These are phyloP conservation scores for Casuarina equisetifolia DNA, from an alignment of 306 rosid genomes.

Conservation along the genomic window DNA sequence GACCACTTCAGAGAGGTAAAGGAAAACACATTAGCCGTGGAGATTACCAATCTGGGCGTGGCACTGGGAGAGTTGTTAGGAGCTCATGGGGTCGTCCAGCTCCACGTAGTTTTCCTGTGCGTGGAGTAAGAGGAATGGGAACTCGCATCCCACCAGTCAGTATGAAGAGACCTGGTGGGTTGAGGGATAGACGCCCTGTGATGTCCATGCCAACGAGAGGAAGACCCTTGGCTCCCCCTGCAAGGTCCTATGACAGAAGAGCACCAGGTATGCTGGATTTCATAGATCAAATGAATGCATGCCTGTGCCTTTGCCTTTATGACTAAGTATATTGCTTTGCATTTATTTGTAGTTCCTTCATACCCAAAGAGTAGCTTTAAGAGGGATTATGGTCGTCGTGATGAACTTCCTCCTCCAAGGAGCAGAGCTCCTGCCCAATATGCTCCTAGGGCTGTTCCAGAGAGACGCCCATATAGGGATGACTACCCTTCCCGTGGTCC, in stretches of 20 bases:
- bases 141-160: slow-evolving; percentile 62
- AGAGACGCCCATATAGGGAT: slow-evolving; percentile 78
- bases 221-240: slow-evolving; percentile 70
- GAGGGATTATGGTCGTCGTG: slow-evolving; percentile 80
- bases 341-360: slow-evolving; percentile 50
- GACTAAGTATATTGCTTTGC: background rate
- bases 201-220: slow-evolving; percentile 63
- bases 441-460: slow-evolving; percentile 71
- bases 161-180: slow-evolving; percentile 58
- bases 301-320: slow-evolving; percentile 4
- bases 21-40: slow-evolving; percentile 76
- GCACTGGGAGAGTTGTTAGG: slow-evolving; percentile 50
- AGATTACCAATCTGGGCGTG: slow-evolving; percentile 62
- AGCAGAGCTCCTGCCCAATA: slow-evolving; percentile 70
- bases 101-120: slow-evolving; percentile 61
- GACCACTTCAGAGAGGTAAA: slow-evolving; percentile 94
- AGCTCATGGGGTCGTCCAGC: slow-evolving; percentile 81
- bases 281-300: background rate
- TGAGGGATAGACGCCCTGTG: slow-evolving; percentile 81
- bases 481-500: slow-evolving; percentile 68
- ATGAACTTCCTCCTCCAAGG: slow-evolving; percentile 87
- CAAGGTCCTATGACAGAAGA: slow-evolving; percentile 84
- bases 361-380: slow-evolving; percentile 76
- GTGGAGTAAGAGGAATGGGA: slow-evolving; percentile 65
- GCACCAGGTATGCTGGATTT: slow-evolving; percentile 58